Evolutionary conservation across 345 rosid species (phyloP).

Genomic region (Salix exigua): DNA sequence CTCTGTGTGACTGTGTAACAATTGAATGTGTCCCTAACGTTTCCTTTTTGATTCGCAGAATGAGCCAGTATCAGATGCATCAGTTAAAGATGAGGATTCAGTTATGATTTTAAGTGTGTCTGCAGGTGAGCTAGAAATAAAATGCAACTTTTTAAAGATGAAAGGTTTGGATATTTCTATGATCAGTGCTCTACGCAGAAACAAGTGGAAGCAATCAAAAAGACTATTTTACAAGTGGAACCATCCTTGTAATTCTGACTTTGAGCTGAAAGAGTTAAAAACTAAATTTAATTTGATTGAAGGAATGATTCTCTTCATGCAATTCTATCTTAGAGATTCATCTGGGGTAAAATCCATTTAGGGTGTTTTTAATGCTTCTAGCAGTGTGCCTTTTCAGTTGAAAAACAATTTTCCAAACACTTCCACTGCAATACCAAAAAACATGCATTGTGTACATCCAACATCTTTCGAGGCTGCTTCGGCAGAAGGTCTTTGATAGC

Average conservation of each 20-base stretch:
- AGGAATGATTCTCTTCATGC: not conserved
- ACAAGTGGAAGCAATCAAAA: not conserved
- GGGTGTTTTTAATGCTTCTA: not conserved
- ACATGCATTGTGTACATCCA: not conserved
- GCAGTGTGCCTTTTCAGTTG: not conserved
- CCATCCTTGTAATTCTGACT: not conserved
- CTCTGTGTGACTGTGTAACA: too few relatives aligned
- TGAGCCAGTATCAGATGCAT: too few relatives aligned
- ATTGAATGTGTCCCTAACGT: too few relatives aligned
- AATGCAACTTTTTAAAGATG: not conserved
- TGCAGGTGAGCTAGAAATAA: not conserved
- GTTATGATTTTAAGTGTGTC: not conserved
- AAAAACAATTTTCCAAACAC: not conserved
- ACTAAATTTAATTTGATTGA: not conserved
- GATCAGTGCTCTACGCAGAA: not conserved
- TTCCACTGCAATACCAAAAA: not conserved
- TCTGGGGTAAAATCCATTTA: not conserved
- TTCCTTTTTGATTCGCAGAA: too few relatives aligned
- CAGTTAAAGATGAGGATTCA: not conserved
- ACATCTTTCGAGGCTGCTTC: not conserved
- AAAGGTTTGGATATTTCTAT: not conserved
- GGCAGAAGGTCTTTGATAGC: not conserved
- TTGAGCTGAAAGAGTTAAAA: not conserved
- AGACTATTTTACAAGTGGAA: not conserved
- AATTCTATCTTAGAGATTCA: not conserved